phyloP scores from a whole-genome alignment of 345 rosid species.

The Linum trigynum region DNA sequence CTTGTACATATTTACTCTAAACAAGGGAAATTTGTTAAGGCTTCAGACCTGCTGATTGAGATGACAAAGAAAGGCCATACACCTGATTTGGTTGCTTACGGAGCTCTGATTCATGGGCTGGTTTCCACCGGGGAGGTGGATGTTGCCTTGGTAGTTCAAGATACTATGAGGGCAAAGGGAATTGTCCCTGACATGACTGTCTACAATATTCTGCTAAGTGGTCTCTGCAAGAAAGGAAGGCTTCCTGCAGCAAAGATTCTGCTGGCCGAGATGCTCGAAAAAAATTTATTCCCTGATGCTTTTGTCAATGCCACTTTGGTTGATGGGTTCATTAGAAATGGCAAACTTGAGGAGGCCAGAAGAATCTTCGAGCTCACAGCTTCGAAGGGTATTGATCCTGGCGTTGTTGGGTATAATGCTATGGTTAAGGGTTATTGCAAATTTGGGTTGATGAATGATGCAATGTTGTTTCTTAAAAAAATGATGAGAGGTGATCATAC shows the following conservation, averaged over 20 bases:
- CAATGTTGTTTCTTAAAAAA: conserved; percentile 39
- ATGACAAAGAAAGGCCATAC: conserved; percentile 62
- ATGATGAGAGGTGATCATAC: conserved; percentile 37
- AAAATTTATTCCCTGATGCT: conserved; percentile 51
- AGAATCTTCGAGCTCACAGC: conserved; percentile 41
- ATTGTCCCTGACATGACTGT: conserved; percentile 64
- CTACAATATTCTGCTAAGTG: conserved; percentile 78
- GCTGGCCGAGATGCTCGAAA: conserved; percentile 67
- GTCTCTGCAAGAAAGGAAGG: conserved; percentile 65
- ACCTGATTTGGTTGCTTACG: conserved; percentile 68
- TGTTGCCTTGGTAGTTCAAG: conserved; percentile 44
- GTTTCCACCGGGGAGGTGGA: conserved; percentile 53
- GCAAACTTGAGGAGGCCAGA: conserved; percentile 52
- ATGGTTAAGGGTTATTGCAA: conserved; percentile 89
- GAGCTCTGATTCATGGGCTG: conserved; percentile 68
- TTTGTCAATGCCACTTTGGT: conserved; percentile 60
- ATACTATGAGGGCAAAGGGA: conserved; percentile 53
- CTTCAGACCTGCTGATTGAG: conserved; percentile 48
- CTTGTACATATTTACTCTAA: conserved; percentile 45
- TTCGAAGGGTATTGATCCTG: conserved; percentile 48
- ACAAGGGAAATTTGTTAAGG: conserved; percentile 36
- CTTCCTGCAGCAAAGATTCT: conserved; percentile 53
- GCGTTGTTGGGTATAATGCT: conserved; percentile 58
- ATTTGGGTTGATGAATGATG: conserved; percentile 60
- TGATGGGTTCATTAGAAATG: conserved; percentile 64